phyloP scores from a whole-genome alignment of 179 eudicot species.

The Corrigiola litoralis region DNA sequence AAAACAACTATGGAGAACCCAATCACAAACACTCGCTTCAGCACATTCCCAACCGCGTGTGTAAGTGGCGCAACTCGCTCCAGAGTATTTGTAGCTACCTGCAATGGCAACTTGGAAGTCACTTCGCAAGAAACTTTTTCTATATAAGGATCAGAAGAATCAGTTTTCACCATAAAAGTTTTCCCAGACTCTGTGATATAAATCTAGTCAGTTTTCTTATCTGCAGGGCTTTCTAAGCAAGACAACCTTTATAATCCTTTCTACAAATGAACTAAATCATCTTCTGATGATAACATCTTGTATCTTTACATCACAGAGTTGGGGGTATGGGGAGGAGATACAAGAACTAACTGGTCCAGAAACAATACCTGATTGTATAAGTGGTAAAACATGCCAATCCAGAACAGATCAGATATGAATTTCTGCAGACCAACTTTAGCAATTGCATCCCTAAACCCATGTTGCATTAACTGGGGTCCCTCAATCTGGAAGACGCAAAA shows the following conservation, averaged over 20 bases:
- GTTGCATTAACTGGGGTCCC: constrained; percentile 26
- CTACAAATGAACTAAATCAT: no score
- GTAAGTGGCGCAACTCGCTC: constrained; percentile 27
- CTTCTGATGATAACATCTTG: neutral
- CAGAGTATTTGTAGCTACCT: constrained; percentile 27
- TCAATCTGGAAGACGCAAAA: constrained; percentile 13
- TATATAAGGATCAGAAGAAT: no score
- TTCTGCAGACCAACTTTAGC: constrained; percentile 23
- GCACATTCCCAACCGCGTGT: constrained; percentile 23
- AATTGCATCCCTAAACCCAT: constrained; percentile 23
- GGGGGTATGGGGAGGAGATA: neutral
- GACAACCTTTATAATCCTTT: no score
- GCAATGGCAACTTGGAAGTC: neutral
- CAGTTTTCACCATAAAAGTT: neutral
- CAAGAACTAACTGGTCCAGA: neutral
- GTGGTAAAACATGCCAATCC: constrained; percentile 28
- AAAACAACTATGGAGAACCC: constrained; percentile 27
- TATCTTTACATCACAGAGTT: neutral
- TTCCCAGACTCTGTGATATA: neutral
- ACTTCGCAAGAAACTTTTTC: neutral
- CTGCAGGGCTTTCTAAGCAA: no score
- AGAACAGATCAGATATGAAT: constrained; percentile 26
- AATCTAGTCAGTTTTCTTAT: no score
- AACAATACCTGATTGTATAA: constrained; percentile 21
- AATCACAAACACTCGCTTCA: constrained; percentile 24